These are phyloP conservation scores for Diutina mesorugosa DNA, from an alignment of 1,139 yeast genomes.

Conservation along the genomic window DNA sequence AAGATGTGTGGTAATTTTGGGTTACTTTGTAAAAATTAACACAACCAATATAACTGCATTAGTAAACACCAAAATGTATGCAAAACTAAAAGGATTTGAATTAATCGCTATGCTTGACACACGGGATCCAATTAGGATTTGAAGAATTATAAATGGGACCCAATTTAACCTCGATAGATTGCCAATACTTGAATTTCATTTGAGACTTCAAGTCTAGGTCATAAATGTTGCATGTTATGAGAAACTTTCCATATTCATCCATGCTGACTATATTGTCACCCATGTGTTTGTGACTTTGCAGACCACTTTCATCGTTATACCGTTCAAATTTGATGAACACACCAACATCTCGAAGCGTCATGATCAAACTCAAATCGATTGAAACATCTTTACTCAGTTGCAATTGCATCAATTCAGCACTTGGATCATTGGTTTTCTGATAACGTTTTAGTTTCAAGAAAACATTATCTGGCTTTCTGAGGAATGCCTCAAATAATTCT, in stretches of 20 bases:
- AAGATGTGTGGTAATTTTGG: constrained; percentile 75
- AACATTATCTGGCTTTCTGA: constrained; percentile 18
- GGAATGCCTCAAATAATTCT: constrained; percentile 15
- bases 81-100: not conserved
- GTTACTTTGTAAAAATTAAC: not conserved
- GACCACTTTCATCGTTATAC: constrained; percentile 16
- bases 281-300: constrained; percentile 20
- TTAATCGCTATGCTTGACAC: not conserved
- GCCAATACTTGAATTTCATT: constrained; percentile 29
- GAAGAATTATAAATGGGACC: not conserved
- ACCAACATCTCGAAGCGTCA: constrained; percentile 31
- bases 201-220: constrained; percentile 33
- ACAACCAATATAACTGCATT: not conserved
- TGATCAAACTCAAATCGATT: constrained; percentile 23
- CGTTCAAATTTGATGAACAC: constrained; percentile 31
- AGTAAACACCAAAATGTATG: not conserved
- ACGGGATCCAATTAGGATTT: not conserved
- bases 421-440: constrained; percentile 22
- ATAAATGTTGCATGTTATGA: constrained; percentile 26
- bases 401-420: constrained; percentile 23
- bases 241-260: constrained; percentile 15
- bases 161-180: not conserved
- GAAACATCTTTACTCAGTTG: constrained; percentile 28
- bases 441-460: constrained; percentile 24
- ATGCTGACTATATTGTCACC: constrained; percentile 18